Conservation (phyloP, 1,139 yeast species). For the Suhomyces ambrosiae region DNA sequence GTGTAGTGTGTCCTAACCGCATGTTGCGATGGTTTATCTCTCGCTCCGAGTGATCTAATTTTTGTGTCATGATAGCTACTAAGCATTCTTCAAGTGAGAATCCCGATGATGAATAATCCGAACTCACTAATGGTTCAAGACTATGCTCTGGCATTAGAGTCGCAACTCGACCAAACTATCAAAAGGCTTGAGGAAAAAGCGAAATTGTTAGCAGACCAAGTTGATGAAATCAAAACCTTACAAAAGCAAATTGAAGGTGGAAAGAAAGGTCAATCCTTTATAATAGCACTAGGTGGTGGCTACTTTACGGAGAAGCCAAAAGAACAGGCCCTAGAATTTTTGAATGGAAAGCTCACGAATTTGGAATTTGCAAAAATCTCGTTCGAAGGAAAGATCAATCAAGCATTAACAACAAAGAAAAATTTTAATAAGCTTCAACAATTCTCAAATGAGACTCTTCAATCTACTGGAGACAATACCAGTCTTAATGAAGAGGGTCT, state of each 20-base stretch:
- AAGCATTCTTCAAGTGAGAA: too few relatives aligned
- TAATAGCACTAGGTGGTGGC: constrained; percentile 59
- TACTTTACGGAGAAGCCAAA: constrained; percentile 54
- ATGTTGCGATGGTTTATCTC: too few relatives aligned
- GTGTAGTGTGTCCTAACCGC: too few relatives aligned
- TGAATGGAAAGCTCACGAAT: constrained; percentile 40
- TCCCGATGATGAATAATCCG: neutral
- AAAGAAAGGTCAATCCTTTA: constrained; percentile 25
- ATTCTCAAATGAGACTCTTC: constrained; percentile 15
- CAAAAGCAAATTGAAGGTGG: constrained; percentile 8
- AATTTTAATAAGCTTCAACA: constrained; percentile 32
- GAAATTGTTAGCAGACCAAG: constrained; percentile 18
- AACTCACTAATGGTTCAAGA: neutral
- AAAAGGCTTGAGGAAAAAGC: constrained; percentile 17
- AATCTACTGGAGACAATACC: constrained; percentile 8
- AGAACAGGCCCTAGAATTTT: constrained; percentile 47
- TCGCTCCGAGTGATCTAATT: too few relatives aligned
- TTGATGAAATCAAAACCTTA: constrained; percentile 14
- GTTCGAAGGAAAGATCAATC: constrained; percentile 44
- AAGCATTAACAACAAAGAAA: constrained; percentile 42
- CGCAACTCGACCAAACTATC: constrained; percentile 20
- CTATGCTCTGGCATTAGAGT: constrained; percentile 6
- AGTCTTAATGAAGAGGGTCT: constrained; percentile 45
- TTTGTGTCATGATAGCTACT: too few relatives aligned
- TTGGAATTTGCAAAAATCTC: constrained; percentile 40